Evolutionary conservation across 768 basidiomycete genomes (phyloP), one percentile per base, ranked within the genome.

Genomic region (Kwoniella europaea): DNA sequence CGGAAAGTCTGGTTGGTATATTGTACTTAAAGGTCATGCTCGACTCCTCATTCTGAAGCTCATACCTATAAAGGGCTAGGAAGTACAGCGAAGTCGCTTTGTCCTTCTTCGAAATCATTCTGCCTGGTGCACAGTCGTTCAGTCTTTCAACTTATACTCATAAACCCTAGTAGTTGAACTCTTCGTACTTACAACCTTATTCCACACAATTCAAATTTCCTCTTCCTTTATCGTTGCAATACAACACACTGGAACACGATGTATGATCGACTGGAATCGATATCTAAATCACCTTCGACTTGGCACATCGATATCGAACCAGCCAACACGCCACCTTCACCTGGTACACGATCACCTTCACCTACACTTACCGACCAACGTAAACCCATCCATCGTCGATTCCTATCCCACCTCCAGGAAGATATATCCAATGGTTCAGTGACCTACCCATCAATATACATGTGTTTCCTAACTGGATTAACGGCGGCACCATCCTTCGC

Each of bases 391-490:
- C 61, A 62, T 41, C 60, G 67, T 27, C 60, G 61, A 46, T 18
- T 44, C 4, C 10, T 56, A 13, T 29, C 27, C 13, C 62, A 62
- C 24, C 60, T 71, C 20, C 60, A 60, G 10, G 41, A 20, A 22
- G 59, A 71, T n/a, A 61, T 74, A 16, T 50, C 50, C 10, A 41
- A 53, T 20, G 22, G 57, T 16, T 35, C 22, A 50, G 53, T 46
- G 5, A 50, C 56, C 6, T 42, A 68, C 13, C 63, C 76, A 7
- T 71, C 71, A 24, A 75, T 82, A 55, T 82, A 77, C 57, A 71
- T 77, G 20, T 80, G 79, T 63, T 80, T 80, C 70, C 50, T 81
- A 27, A 82, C 79, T 9, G 82, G 82, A 5, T 71, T 72, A 43
- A 74, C 75, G 0, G 61, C 72, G 18, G 42, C 68, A 52, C 70